A percentile compares a stretch with the other conserved stretches of the same genome.
phyloP scores from a whole-genome alignment of 2,329 filamentous ascomycete genomes.

The Cladosporium sp. region DNA sequence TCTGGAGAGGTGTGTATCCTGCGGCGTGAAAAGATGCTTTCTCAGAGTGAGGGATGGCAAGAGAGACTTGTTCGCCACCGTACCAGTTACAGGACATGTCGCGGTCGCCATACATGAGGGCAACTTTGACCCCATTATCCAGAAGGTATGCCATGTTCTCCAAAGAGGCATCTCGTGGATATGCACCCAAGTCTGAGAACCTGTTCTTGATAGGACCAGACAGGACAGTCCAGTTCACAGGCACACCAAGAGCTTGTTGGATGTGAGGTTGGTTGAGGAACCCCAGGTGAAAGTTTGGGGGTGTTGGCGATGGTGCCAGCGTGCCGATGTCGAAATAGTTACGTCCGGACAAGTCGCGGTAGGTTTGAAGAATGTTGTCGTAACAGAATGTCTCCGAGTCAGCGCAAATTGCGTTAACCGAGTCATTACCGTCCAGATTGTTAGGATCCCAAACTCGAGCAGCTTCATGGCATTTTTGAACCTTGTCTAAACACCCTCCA shows the following conservation, averaged over 20 bases:
- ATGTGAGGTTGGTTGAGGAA: slow-evolving; percentile 54
- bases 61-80: slow-evolving; percentile 49
- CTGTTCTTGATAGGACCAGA: slow-evolving; percentile 35
- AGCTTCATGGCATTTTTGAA: slow-evolving; percentile 46
- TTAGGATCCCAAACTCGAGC: slow-evolving; percentile 47
- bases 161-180: slow-evolving; percentile 35
- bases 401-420: slow-evolving; percentile 40
- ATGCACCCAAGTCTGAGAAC: slow-evolving; percentile 36
- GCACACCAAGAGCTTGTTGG: slow-evolving; percentile 51
- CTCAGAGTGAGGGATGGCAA: slow-evolving; percentile 53
- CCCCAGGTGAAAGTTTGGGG: slow-evolving; percentile 41
- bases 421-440: slow-evolving; percentile 36
- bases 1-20: slow-evolving; percentile 37
- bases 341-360: slow-evolving; percentile 36
- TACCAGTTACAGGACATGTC: slow-evolving; percentile 50
- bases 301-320: slow-evolving; percentile 38
- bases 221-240: slow-evolving; percentile 52
- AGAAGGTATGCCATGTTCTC: slow-evolving; percentile 39
- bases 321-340: slow-evolving; percentile 56
- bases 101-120: slow-evolving; percentile 64
- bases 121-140: slow-evolving; percentile 49
- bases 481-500: slow-evolving; percentile 51
- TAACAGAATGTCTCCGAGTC: slow-evolving; percentile 44
- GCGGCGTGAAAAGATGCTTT: slow-evolving; percentile 41
- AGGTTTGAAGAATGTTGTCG: slow-evolving; percentile 41